phyloP scores from a whole-genome alignment of 768 basidiomycete species.

The Leccinum sublutescens region DNA sequence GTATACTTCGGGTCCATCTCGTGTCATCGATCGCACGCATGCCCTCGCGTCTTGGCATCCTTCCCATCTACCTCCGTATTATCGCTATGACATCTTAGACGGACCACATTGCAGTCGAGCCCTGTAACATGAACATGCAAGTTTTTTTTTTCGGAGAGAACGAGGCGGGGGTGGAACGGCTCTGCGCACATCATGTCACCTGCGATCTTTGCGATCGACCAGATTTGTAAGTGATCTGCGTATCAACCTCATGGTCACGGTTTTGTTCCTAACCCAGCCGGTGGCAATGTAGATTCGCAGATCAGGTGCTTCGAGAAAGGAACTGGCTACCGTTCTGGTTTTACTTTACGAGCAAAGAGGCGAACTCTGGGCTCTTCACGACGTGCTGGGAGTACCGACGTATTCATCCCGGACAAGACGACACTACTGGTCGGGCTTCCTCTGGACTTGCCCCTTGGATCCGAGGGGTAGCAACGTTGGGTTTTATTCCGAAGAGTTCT shows the following conservation, averaged over 20 bases:
- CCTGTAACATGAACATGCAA: slow-evolving; percentile 9
- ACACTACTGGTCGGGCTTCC: slow-evolving; percentile 81
- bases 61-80: too few species aligned
- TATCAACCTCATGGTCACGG: too few species aligned
- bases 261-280: neutral
- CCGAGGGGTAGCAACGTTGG: slow-evolving; percentile 66
- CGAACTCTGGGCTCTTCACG: slow-evolving; percentile 71
- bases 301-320: slow-evolving; percentile 36
- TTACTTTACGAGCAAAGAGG: slow-evolving; percentile 72
- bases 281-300: slow-evolving; percentile 17
- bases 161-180: slow-evolving; percentile 38
- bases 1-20: too few species aligned
- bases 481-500: slow-evolving; percentile 70
- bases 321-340: slow-evolving; percentile 75
- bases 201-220: slow-evolving; percentile 14
- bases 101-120: neutral
- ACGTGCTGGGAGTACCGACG: slow-evolving; percentile 67
- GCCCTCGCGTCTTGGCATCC: too few species aligned
- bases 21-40: too few species aligned
- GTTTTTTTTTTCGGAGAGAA: slow-evolving; percentile 9
- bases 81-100: too few species aligned
- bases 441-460: slow-evolving; percentile 52
- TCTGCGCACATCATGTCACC: slow-evolving; percentile 32
- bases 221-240: slow-evolving; percentile 50
- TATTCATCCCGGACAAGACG: slow-evolving; percentile 74